A percentile compares a stretch with the other conserved stretches of the same genome.
phyloP scores from a whole-genome alignment of 768 basidiomycete genomes.

The Agaricus subrufescens region DNA sequence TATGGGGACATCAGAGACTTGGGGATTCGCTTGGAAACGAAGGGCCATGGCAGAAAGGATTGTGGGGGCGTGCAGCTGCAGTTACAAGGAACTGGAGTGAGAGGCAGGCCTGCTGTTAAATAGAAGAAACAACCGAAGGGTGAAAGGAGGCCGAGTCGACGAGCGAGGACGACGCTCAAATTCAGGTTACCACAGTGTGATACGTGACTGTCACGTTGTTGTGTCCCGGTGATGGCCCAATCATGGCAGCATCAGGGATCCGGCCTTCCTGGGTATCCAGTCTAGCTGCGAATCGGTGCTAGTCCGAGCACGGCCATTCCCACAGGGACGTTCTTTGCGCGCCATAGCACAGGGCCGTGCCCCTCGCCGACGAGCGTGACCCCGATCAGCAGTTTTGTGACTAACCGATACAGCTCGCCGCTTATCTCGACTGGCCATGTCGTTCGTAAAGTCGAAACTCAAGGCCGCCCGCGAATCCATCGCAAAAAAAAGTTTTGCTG shows the following conservation, averaged over 20 bases:
- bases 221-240: background rate
- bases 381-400: background rate
- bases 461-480: slow-evolving; percentile 77
- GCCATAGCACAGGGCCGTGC: too few relatives aligned
- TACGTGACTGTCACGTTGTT: slow-evolving; percentile 9
- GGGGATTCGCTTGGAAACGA: slow-evolving; percentile 52
- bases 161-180: background rate
- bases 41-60: slow-evolving; percentile 39
- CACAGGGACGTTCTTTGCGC: too few relatives aligned
- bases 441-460: slow-evolving; percentile 66
- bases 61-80: slow-evolving; percentile 20
- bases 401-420: background rate
- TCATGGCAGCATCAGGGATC: too few relatives aligned
- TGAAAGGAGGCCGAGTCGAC: background rate
- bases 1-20: slow-evolving; percentile 61
- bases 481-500: slow-evolving; percentile 66
- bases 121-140: slow-evolving; percentile 7
- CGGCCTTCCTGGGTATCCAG: too few relatives aligned
- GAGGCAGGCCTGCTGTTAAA: slow-evolving; percentile 21
- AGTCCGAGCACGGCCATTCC: too few relatives aligned
- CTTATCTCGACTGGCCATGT: slow-evolving; percentile 20
- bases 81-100: slow-evolving; percentile 16
- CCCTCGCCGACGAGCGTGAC: background rate
- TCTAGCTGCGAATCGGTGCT: too few relatives aligned
- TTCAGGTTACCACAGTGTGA: slow-evolving; percentile 11